Evolutionary conservation across 73 alveolate species (phyloP), one percentile per base, ranked within the genome.

Genomic region (Diophrys sp.): DNA sequence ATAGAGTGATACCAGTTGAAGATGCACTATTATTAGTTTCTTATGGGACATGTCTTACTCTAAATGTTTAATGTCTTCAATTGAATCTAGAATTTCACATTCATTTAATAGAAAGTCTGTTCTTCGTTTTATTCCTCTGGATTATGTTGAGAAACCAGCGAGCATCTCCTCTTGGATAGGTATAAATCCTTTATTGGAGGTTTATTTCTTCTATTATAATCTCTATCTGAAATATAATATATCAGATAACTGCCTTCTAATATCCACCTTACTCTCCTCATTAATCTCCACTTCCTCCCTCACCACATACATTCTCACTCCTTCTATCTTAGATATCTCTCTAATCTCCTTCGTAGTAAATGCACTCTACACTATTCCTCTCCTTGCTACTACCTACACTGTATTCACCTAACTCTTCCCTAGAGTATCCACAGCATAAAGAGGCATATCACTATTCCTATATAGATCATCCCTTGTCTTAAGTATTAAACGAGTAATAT

Each of bases 271-370:
- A n/a, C n/a, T n/a, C n/a, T n/a, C n/a, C n/a, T 73, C 78, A 29
- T 74, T 80, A 53, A 71, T 26, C 2, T 71, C 79, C 8, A 77
- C 11, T 23, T 85, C 92, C 2, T 31, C 71, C 28, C 68, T 29
- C 23, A 78, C 14, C 33, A 33, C 66, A 28, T 85, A 78, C 18
- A 85, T 5, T 54, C 34, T 44, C 30, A 79, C 33, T 23, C 56
- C 72, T 0, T 79, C 62, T 18, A 85, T 33, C 23, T 79, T 29
- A 53, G 81, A 31, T 0, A 91, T 31, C 73, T 87, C 97, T 55
- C 97, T 73, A n/a, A 91, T 88, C 79, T 91, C 97, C 30, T 90
- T 90, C 57, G 83, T 91, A 54, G 97, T 79, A 66, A 87, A 91
- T 14, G 97, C 95, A 23, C 95, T 67, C 71, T 87, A 86, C 1